Percentiles rank a stretch among this genome's conserved stretches.
Conservation (phyloP, 495 filamentous ascomycete species). For the Bacidia gigantensis region DNA sequence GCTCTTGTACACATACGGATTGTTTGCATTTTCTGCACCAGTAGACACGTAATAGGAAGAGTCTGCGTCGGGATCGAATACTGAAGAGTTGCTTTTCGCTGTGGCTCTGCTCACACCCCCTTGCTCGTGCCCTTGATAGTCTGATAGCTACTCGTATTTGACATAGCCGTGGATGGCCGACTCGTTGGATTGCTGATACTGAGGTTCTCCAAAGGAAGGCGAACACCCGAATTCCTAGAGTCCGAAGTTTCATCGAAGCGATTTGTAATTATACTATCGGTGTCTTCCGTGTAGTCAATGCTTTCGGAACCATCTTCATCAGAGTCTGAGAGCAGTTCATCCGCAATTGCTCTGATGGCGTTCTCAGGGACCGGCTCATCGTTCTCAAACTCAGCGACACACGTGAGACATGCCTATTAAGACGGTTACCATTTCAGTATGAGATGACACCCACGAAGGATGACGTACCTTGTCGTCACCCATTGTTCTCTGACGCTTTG, state of each 20-base stretch:
- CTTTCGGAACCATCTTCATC: background rate
- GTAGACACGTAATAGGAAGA: background rate
- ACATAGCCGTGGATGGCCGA: background rate
- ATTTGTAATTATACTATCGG: conserved; percentile 3
- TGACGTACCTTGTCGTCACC: conserved; percentile 35
- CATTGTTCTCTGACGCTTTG: conserved; percentile 39
- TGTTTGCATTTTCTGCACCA: background rate
- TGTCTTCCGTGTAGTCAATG: background rate
- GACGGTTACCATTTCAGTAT: background rate
- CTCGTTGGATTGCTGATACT: background rate
- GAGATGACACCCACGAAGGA: too few species aligned
- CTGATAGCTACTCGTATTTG: background rate
- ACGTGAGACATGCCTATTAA: conserved; percentile 39
- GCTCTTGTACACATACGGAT: background rate
- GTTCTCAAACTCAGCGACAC: conserved; percentile 27
- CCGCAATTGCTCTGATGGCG: background rate
- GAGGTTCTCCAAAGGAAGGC: background rate
- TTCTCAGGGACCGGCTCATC: background rate
- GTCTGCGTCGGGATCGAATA: background rate
- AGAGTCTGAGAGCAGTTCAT: background rate
- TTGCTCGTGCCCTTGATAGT: background rate
- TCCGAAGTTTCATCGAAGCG: background rate
- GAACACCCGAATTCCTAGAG: background rate
- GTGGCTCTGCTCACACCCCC: background rate
- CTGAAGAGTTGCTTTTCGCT: background rate